phyloP scores from a whole-genome alignment of 2,329 filamentous ascomycete species.

The Exophiala phaeomuriformis region DNA sequence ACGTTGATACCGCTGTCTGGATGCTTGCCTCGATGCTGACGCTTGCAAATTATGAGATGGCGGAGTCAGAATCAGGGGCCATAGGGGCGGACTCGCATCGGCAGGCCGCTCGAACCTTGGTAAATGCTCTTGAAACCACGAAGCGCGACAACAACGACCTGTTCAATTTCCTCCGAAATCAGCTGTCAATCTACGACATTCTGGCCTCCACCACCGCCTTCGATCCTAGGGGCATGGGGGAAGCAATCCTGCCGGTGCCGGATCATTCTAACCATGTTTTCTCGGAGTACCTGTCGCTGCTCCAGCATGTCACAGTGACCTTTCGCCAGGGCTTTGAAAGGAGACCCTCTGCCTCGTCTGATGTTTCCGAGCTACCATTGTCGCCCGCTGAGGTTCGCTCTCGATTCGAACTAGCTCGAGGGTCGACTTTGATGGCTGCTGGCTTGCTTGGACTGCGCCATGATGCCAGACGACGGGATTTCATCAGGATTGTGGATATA shows the following conservation, averaged over 20 bases:
- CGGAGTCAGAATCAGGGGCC: constrained; percentile 16
- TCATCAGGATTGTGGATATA: constrained; percentile 27
- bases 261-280: constrained; percentile 19
- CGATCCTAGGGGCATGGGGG: constrained; percentile 8
- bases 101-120: constrained; percentile 17
- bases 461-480: constrained; percentile 22
- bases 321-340: constrained; percentile 6
- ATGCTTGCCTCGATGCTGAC: constrained; percentile 24
- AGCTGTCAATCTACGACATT: constrained; percentile 21
- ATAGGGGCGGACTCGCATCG: constrained; percentile 18
- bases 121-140: constrained; percentile 21
- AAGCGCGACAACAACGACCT: constrained; percentile 17
- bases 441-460: constrained; percentile 12
- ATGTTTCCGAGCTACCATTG: constrained; percentile 4
- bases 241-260: constrained; percentile 17
- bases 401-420: constrained; percentile 17
- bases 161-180: constrained; percentile 21
- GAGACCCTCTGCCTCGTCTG: background rate
- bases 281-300: constrained; percentile 17
- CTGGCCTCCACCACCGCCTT: constrained; percentile 19
- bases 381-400: constrained; percentile 9
- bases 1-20: constrained; percentile 20
- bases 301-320: constrained; percentile 15
- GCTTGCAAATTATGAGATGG: constrained; percentile 20
- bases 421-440: constrained; percentile 20